Evolutionary conservation across 495 filamentous ascomycete species (phyloP), one percentile per base, ranked within the genome.

Genomic region (Penicillium diatomitis): DNA sequence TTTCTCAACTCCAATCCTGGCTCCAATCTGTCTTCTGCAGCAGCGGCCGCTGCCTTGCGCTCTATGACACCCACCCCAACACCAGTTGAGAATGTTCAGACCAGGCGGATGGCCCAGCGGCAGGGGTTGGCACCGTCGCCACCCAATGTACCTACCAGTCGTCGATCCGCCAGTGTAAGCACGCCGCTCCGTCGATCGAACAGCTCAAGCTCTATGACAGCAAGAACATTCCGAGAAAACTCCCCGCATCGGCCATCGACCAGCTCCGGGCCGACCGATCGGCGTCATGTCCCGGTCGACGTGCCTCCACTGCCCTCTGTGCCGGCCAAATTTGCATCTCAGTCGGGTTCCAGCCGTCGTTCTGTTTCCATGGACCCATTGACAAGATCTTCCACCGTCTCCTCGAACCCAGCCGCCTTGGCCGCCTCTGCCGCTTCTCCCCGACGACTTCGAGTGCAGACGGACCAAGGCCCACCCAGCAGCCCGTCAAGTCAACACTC

Each of bases 151-250:
- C 53, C 65, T 8, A 54, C 59, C 11, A 69, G 68, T 47, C 65
- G 71, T 30, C 54, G 55, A 42, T 67, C 69, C 38, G 58, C 64
- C 6, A 65, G 65, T 38, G 63, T 64, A n/a, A 62, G 66, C 45
- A 67, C 64, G 7, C 44, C 57, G 11, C 70, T 91, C 34, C 76
- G 79, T 47, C 73, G 90, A 40, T 72, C 74, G 30, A 77, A 68
- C 30, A 96, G 90, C 64, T 79, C 74, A 39, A 78, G 82, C 9
- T 95, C 88, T 31, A 95, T 96, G 89, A 83, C 78, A 37, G 84
- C 88, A 52, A 77, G 90, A 36, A 88, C 87, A 1, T 95, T 96
- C 65, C 79, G 90, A 49, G 73, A 85, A 53, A 65, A 82, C 47
- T 78, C 88, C 50, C 73, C 87, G 52, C 71, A 68, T 66, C 66